phyloP scores from a whole-genome alignment of 2,329 filamentous ascomycete genomes.

The Sphaerulina vaccinii region DNA sequence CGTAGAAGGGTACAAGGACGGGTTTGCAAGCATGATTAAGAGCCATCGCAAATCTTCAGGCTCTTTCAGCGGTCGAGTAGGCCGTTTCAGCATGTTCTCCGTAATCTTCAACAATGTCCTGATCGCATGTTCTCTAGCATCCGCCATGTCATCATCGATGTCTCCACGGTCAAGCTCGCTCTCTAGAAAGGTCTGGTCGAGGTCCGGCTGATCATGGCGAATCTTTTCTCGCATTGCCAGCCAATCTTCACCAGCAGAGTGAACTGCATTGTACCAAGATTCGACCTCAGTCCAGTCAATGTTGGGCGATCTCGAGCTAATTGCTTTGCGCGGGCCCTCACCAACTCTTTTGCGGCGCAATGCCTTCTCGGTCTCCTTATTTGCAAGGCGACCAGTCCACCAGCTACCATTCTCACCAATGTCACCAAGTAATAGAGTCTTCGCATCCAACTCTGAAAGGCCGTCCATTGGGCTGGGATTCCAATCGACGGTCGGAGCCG shows the following conservation, averaged over 20 bases:
- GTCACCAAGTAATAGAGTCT: slow-evolving; percentile 70
- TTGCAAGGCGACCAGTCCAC: slow-evolving; percentile 65
- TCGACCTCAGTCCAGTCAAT: slow-evolving; percentile 72
- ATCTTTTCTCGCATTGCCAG: slow-evolving; percentile 53
- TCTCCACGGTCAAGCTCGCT: slow-evolving; percentile 46
- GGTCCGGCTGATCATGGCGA: slow-evolving; percentile 23
- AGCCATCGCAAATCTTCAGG: slow-evolving; percentile 74
- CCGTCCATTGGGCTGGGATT: slow-evolving; percentile 41
- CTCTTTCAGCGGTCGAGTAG: slow-evolving; percentile 65
- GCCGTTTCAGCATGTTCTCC: slow-evolving; percentile 76
- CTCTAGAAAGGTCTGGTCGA: slow-evolving; percentile 43
- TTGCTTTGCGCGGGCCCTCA: slow-evolving; percentile 38
- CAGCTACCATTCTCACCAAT: slow-evolving; percentile 78
- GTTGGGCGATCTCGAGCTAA: slow-evolving; percentile 62
- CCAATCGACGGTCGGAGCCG: slow-evolving; percentile 26
- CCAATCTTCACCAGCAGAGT: slow-evolving; percentile 70
- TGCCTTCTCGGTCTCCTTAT: slow-evolving; percentile 33
- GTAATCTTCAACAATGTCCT: slow-evolving; percentile 72
- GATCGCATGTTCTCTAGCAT: slow-evolving; percentile 69
- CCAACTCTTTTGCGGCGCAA: slow-evolving; percentile 32
- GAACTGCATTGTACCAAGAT: slow-evolving; percentile 71
- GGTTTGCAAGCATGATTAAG: slow-evolving; percentile 75
- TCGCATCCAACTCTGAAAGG: slow-evolving; percentile 68
- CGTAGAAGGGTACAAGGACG: slow-evolving; percentile 60
- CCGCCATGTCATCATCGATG: slow-evolving; percentile 54